Evolutionary conservation across 495 filamentous ascomycete genomes (phyloP), one percentile per base, ranked within the genome.

Genomic region (Aspergillus nidulans): DNA sequence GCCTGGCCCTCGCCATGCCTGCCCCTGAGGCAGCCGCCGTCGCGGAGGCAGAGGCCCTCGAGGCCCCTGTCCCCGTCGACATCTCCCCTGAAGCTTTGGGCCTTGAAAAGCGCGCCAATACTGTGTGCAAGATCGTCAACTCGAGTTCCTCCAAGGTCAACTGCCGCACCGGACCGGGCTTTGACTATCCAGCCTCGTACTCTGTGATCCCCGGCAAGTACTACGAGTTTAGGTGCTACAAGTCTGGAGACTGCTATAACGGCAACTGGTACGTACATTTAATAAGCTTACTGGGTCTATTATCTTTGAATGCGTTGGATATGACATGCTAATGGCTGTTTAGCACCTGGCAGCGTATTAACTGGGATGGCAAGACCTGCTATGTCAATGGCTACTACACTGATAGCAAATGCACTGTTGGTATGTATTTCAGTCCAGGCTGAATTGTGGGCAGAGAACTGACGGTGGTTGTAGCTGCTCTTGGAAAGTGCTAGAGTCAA

Each of bases 351-450:
- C 42, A 56, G 24, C 20, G 19, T 13, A 50, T 53, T 25, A 30
- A 16, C 20, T 43, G 44, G 39, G 18, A 49, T 26, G 45, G 48
- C 6, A 49, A 50, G 13, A 18, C 20, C 7, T 56, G 54, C 54
- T 56, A 49, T 49, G 54, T 56, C n/a, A 56, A 56, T 56, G 54
- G 54, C 4, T 56, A 56, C 23, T 56, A 56, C 19, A 56, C 54
- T 32, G 26, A 24, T 43, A 50, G 36, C 40, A 50, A 32, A 36
- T 56, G 54, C 47, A 56, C 50, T 20, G 39, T 36, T 19, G 50
- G 50, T 53, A 50, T 39, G 48, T 50, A 39, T 28, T 28, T 24
- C 40, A 5, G 40, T 6, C n/a, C n/a, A n/a, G n/a, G n/a, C 26
- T 28, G 21, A 9, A 28, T n/a, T 26, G 15, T 16, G 6, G 10